Evolutionary conservation across 2,329 filamentous ascomycete species (phyloP).

Genomic region (Periconia sp.): DNA sequence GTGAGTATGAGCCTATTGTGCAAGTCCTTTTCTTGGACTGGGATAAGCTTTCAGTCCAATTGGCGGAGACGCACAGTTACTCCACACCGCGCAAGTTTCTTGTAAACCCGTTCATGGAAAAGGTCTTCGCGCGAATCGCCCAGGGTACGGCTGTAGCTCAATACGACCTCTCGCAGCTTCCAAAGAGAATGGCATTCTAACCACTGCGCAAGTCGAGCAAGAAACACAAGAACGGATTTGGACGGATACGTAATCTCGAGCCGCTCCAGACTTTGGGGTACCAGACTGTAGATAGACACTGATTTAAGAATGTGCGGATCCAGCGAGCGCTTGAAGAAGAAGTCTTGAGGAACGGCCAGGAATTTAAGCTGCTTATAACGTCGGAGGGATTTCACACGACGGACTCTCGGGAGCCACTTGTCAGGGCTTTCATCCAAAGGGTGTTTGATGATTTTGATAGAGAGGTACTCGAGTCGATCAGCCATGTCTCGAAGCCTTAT

Average conservation of each 20-base stretch:
- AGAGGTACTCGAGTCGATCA: not conserved
- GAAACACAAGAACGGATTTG: not conserved
- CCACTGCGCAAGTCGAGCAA: conserved; percentile 7
- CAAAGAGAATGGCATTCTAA: too few species aligned
- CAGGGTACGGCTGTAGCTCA: too few species aligned
- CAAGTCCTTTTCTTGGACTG: too few species aligned
- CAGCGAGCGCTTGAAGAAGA: not conserved
- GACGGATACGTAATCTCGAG: too few species aligned
- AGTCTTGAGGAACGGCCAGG: not conserved
- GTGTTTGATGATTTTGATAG: not conserved
- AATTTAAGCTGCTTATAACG: not conserved
- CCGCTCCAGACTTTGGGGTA: not conserved
- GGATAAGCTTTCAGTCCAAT: too few species aligned
- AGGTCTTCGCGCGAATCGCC: too few species aligned
- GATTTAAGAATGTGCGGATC: not conserved
- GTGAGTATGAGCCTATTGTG: too few species aligned
- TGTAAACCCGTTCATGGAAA: too few species aligned
- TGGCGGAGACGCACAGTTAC: too few species aligned
- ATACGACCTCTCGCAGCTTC: too few species aligned
- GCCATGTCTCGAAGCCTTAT: not conserved
- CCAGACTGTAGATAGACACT: not conserved
- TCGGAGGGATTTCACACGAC: not conserved
- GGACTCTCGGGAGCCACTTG: not conserved
- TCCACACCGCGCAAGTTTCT: too few species aligned
- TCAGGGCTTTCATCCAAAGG: not conserved